Evolutionary conservation across 805 yeast genomes (phyloP).

Genomic region (Metschnikowia henanensis): DNA sequence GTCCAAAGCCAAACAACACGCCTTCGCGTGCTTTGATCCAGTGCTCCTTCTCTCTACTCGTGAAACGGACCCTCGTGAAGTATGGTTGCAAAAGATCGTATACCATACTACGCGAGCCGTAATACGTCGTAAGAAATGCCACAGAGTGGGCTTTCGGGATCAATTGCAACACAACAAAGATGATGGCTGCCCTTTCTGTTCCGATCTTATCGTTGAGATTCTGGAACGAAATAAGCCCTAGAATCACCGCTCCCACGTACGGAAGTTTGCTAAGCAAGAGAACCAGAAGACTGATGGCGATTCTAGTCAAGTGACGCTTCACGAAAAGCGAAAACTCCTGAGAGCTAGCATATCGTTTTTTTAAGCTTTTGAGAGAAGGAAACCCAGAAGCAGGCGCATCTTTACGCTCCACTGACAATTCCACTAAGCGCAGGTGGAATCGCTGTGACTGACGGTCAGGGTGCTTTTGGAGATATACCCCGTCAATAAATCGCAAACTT

Average conservation of each 20-base stretch:
- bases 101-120: constrained; percentile 46
- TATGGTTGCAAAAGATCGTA: constrained; percentile 52
- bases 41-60: constrained; percentile 38
- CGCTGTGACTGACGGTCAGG: constrained; percentile 25
- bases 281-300: constrained; percentile 29
- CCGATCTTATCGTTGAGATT: constrained; percentile 48
- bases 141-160: constrained; percentile 37
- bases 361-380: constrained; percentile 5
- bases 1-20: constrained; percentile 54
- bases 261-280: constrained; percentile 41
- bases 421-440: constrained; percentile 17
- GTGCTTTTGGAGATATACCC: constrained; percentile 28
- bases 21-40: constrained; percentile 59
- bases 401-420: constrained; percentile 9
- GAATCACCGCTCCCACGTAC: constrained; percentile 38
- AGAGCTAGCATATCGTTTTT: constrained; percentile 16
- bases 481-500: constrained; percentile 41
- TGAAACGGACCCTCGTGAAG: constrained; percentile 47
- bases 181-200: constrained; percentile 38
- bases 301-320: constrained; percentile 17
- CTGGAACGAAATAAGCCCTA: constrained; percentile 45
- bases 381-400: neutral
- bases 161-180: constrained; percentile 35
- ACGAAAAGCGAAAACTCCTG: constrained; percentile 22
- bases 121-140: constrained; percentile 41